phyloP scores from a whole-genome alignment of 257 asterid species.

The Salvia hispanica region DNA sequence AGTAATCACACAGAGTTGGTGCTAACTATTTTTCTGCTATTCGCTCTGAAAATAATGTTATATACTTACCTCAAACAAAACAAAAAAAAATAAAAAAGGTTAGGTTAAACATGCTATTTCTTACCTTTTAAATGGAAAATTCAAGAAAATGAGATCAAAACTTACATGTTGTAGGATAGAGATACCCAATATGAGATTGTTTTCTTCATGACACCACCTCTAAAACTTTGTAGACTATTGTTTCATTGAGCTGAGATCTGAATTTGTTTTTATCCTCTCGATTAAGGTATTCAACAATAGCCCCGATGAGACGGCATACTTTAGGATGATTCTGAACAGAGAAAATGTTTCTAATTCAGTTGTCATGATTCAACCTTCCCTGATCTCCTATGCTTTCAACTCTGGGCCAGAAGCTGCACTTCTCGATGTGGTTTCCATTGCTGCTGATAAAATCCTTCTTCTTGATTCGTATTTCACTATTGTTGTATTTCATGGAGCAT shows the following conservation, averaged over 20 bases:
- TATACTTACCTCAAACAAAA: not conserved
- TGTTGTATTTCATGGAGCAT: slow-evolving; percentile 94
- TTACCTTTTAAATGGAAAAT: slow-evolving; percentile 16
- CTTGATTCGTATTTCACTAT: slow-evolving; percentile 89
- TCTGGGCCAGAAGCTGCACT: slow-evolving; percentile 95
- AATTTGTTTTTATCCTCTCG: slow-evolving; percentile 26
- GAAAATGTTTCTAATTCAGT: slow-evolving; percentile 93
- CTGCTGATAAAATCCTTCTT: slow-evolving; percentile 90
- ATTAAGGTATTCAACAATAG: slow-evolving; percentile 93
- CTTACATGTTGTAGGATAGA: slow-evolving; percentile 10
- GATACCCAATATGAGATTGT: slow-evolving; percentile 11
- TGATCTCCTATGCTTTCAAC: slow-evolving; percentile 91
- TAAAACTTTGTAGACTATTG: slow-evolving; percentile 16
- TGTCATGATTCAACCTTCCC: slow-evolving; percentile 98
- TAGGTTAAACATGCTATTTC: slow-evolving; percentile 1
- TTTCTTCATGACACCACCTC: slow-evolving; percentile 11
- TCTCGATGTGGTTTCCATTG: slow-evolving; percentile 90
- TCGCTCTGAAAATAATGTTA: not conserved
- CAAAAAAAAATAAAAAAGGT: not conserved
- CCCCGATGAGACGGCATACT: slow-evolving; percentile 98
- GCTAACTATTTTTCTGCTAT: not conserved
- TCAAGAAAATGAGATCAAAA: not conserved
- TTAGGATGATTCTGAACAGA: slow-evolving; percentile 86
- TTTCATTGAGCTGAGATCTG: slow-evolving; percentile 31
- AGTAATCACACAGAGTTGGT: not conserved